Evolutionary conservation across 2,329 filamentous ascomycete species (phyloP), one percentile per base, ranked within the genome.

Genomic region (Ceratocystiopsis brevicomis): DNA sequence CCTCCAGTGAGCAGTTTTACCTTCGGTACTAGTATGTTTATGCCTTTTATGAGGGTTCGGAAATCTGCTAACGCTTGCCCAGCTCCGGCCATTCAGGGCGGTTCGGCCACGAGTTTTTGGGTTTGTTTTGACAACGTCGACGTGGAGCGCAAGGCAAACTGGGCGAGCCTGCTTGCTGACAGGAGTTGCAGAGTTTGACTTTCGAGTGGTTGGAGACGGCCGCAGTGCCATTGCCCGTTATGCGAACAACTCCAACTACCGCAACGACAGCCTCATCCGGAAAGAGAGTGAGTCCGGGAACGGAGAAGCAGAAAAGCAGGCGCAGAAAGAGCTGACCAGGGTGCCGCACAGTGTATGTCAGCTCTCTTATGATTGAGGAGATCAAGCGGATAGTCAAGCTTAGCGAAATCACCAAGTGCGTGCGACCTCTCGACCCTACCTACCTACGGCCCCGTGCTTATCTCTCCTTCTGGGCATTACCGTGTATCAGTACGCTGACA

Each of bases 241-340:
- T 64, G 90, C 90, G 50, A 98, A 98, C 70, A 98, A 98, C 63
- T 96, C 88, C 45, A 98, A 98, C 65, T 98, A 98, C 65, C 79
- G 90, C 56, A 98, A 98, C 63, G 90, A 98, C 60, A 95, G 87
- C 49, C 67, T 98, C 53, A 98, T 98, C 57, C 81, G 90, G 51
- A 98, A 98, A 87, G 90, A 98, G 68, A 98, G 90, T 95, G 68
- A 53, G 86, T 44, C 17, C 2, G 40, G 40, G 25, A 11, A 30
- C 8, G 25, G 25, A 30, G 8, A 6, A 30, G 4, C 25, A 30
- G 6, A 30, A 9, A 30, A 30, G 25, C 6, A 30, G 8, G 25
- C 25, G 10, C 25, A 11, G 25, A 11, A 30, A 6, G 10, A 30
- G 25, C 25, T 30, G 8, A 30, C 25, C 25, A 30, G 25, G 25